Evolutionary conservation across 805 yeast genomes (phyloP).

Genomic region (Candida peoriensis): DNA sequence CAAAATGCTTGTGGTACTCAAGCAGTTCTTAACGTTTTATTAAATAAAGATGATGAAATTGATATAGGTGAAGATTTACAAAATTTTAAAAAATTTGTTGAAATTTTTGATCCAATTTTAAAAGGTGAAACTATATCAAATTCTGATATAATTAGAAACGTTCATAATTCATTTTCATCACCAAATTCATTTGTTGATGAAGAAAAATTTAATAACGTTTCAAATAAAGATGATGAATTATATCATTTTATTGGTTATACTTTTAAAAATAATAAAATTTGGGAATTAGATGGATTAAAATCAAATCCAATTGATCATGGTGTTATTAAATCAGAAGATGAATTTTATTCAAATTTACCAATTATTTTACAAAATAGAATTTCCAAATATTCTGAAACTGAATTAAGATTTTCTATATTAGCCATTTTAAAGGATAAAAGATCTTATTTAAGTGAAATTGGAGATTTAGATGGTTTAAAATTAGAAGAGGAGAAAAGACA

Average conservation of each 20-base stretch:
- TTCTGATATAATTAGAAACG: conserved; percentile 48
- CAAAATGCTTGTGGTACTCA: conserved; percentile 74
- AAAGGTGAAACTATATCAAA: conserved; percentile 59
- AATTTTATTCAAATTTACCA: conserved; percentile 38
- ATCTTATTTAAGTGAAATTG: conserved; percentile 29
- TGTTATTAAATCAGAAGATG: conserved; percentile 33
- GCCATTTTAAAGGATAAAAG: conserved; percentile 51
- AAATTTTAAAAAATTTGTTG: conserved; percentile 44
- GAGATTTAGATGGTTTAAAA: conserved; percentile 34
- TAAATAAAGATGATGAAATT: conserved; percentile 37
- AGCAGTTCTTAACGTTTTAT: conserved; percentile 54
- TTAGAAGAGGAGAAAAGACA: conserved; percentile 44
- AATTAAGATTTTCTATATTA: conserved; percentile 51
- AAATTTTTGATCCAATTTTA: conserved; percentile 49
- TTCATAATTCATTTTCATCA: conserved; percentile 57
- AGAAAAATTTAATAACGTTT: conserved; percentile 16
- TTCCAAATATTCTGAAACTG: conserved; percentile 37
- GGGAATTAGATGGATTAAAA: conserved; percentile 61
- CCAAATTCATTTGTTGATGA: conserved; percentile 50
- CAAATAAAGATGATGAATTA: conserved; percentile 45
- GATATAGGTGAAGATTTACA: conserved; percentile 44
- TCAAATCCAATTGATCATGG: conserved; percentile 51
- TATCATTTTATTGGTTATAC: conserved; percentile 60
- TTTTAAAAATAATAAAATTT: conserved; percentile 36
- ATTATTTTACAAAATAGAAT: conserved; percentile 43